These are phyloP conservation scores for Cucurbita ficifolia DNA, from an alignment of 306 rosid species.

Conservation along the genomic window DNA sequence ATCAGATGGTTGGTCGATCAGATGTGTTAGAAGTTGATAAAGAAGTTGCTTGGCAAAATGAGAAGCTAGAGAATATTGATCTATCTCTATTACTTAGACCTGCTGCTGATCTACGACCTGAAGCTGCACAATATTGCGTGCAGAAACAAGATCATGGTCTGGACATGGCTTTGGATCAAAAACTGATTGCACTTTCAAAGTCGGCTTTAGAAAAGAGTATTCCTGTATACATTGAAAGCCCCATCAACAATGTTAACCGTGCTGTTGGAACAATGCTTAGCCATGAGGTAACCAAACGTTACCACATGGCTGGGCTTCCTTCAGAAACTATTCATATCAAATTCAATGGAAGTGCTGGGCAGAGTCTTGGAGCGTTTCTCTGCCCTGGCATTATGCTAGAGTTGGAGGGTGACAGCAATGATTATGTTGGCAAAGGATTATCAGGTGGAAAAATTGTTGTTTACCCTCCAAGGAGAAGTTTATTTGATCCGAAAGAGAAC, in stretches of 20 bases:
- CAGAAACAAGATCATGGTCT: constrained; percentile 89
- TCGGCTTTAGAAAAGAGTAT: constrained; percentile 80
- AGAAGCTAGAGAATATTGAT: constrained; percentile 79
- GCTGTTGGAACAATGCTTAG: constrained; percentile 99
- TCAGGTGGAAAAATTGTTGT: constrained; percentile 92
- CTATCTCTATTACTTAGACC: constrained; percentile 80
- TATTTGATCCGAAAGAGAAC: constrained; percentile 80
- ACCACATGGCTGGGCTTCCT: constrained; percentile 79
- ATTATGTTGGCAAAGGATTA: constrained; percentile 91
- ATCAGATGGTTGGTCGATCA: constrained; percentile 93
- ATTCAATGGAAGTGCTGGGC: constrained; percentile 88
- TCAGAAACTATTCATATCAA: constrained; percentile 73
- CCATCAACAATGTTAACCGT: constrained; percentile 63
- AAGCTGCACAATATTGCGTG: constrained; percentile 82
- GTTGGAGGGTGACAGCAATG: constrained; percentile 98
- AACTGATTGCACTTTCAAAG: constrained; percentile 48
- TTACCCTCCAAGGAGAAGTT: constrained; percentile 77
- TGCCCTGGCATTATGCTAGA: constrained; percentile 87
- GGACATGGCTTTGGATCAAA: constrained; percentile 86
- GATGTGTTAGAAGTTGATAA: constrained; percentile 91
- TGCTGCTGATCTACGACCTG: constrained; percentile 90
- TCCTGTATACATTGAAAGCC: constrained; percentile 76
- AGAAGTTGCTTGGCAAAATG: constrained; percentile 59
- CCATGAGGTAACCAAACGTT: constrained; percentile 86
- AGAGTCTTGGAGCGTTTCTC: constrained; percentile 98